phyloP scores from a whole-genome alignment of 2,329 filamentous ascomycete genomes.

The Clonostachys rhizophaga region DNA sequence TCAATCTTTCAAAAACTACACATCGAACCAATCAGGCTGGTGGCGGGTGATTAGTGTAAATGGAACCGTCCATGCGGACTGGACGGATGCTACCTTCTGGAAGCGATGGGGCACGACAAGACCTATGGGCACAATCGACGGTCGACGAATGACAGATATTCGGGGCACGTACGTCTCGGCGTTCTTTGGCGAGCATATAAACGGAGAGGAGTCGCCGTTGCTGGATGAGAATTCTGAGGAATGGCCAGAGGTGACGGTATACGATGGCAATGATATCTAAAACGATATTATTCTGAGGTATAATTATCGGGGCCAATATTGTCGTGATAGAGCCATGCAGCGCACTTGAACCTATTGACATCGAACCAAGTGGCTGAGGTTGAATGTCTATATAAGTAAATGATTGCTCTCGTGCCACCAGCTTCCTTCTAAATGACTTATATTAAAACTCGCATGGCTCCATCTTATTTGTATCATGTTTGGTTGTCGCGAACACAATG shows the following conservation, averaged over 20 bases:
- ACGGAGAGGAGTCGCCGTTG: not conserved
- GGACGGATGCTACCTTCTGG: constrained; percentile 6
- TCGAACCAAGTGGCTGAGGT: too few relatives aligned
- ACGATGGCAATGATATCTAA: too few relatives aligned
- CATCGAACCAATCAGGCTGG: constrained; percentile 7
- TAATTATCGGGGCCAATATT: too few relatives aligned
- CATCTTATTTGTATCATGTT: too few relatives aligned
- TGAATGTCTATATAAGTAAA: too few relatives aligned
- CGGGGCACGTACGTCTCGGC: constrained; percentile 4
- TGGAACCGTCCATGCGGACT: constrained; percentile 7
- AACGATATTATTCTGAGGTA: too few relatives aligned
- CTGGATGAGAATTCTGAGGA: constrained; percentile 3
- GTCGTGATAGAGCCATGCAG: too few relatives aligned
- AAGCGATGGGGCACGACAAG: constrained; percentile 7
- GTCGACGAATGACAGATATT: constrained; percentile 6
- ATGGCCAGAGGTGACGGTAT: constrained; percentile 3
- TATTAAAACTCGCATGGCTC: too few relatives aligned
- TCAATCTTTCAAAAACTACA: constrained; percentile 4
- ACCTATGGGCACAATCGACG: constrained; percentile 3
- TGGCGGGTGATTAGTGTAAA: constrained; percentile 7
- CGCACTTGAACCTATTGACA: too few relatives aligned
- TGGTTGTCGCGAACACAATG: too few relatives aligned
- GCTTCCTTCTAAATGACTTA: too few relatives aligned
- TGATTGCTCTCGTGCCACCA: too few relatives aligned
- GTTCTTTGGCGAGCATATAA: constrained; percentile 5